Percentiles rank a stretch among this genome's conserved stretches.
Conservation (phyloP, 2,329 filamentous ascomycete genomes). For the Fusarium udum region DNA sequence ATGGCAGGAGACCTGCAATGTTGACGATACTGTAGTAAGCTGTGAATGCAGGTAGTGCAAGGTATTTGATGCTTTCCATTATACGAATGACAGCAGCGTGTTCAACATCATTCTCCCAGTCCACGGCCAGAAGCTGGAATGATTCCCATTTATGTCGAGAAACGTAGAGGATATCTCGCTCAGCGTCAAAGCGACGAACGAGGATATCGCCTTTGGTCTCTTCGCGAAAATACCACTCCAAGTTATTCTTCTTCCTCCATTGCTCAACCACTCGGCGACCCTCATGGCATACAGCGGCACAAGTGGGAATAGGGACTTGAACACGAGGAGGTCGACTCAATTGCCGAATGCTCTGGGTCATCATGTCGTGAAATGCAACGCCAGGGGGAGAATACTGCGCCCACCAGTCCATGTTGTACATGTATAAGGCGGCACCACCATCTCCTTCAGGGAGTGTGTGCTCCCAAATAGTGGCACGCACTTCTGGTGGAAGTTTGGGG, state of each 20-base stretch:
- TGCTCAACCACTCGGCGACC: conserved; percentile 24
- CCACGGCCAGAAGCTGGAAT: conserved; percentile 12
- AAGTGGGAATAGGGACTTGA: conserved; percentile 23
- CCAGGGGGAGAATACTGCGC: conserved; percentile 7
- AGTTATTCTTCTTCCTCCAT: conserved; percentile 24
- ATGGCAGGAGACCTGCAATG: conserved; percentile 25
- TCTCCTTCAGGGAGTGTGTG: conserved; percentile 13
- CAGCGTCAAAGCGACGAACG: conserved; percentile 22
- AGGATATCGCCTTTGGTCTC: conserved; percentile 22
- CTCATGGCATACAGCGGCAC: conserved; percentile 36
- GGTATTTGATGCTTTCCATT: conserved; percentile 20
- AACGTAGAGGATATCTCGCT: conserved; percentile 35
- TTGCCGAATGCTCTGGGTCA: background rate
- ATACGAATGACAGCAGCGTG: background rate
- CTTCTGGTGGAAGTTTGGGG: conserved; percentile 35
- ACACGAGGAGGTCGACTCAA: conserved; percentile 7
- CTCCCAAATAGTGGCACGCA: conserved; percentile 41
- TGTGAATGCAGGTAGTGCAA: conserved; percentile 42
- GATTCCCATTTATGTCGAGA: conserved; percentile 25
- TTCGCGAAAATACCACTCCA: conserved; percentile 3
- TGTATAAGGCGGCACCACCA: conserved; percentile 28
- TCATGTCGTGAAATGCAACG: background rate
- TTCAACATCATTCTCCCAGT: background rate
- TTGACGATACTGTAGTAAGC: conserved; percentile 38
- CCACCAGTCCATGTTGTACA: conserved; percentile 28